Conservation (phyloP, 2,329 filamentous ascomycete species). For the Nectriaceae sp. region DNA sequence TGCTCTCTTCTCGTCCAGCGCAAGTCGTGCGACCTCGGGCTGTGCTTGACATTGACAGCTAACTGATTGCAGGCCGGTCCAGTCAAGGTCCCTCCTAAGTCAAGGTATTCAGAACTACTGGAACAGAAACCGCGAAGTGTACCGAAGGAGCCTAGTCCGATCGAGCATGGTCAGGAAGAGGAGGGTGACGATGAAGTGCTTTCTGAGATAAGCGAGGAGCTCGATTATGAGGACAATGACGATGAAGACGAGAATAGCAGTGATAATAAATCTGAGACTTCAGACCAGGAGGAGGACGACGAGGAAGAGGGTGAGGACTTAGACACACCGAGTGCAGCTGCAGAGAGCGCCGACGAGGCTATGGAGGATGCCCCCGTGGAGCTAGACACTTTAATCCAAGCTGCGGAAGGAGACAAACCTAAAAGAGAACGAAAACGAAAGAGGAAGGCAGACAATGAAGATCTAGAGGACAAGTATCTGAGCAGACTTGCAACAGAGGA, state of each 20-base stretch:
- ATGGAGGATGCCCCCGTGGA: constrained; percentile 36
- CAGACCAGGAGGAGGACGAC: constrained; percentile 14
- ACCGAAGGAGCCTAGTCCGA: constrained; percentile 30
- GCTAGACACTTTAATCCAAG: constrained; percentile 39
- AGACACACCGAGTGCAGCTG: constrained; percentile 35
- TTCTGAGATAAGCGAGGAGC: constrained; percentile 36
- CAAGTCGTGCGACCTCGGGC: constrained; percentile 46
- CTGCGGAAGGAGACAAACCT: constrained; percentile 35
- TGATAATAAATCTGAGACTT: constrained; percentile 25
- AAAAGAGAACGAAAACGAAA: constrained; percentile 62
- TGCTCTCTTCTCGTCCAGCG: constrained; percentile 72
- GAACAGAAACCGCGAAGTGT: constrained; percentile 36
- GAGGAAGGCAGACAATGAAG: constrained; percentile 67
- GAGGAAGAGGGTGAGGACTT: constrained; percentile 28
- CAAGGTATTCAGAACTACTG: constrained; percentile 45
- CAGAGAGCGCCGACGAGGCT: constrained; percentile 42
- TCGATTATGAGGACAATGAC: constrained; percentile 35
- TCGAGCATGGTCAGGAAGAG: constrained; percentile 33
- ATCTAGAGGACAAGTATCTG: constrained; percentile 72
- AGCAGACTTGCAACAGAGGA: constrained; percentile 62
- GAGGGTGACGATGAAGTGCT: constrained; percentile 36
- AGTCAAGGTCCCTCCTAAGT: constrained; percentile 46
- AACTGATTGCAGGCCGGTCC: constrained; percentile 49
- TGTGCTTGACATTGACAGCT: constrained; percentile 10
- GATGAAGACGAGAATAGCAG: constrained; percentile 31